These are phyloP conservation scores for Nephelium lappaceum DNA, from an alignment of 345 rosid genomes.

Conservation along the genomic window DNA sequence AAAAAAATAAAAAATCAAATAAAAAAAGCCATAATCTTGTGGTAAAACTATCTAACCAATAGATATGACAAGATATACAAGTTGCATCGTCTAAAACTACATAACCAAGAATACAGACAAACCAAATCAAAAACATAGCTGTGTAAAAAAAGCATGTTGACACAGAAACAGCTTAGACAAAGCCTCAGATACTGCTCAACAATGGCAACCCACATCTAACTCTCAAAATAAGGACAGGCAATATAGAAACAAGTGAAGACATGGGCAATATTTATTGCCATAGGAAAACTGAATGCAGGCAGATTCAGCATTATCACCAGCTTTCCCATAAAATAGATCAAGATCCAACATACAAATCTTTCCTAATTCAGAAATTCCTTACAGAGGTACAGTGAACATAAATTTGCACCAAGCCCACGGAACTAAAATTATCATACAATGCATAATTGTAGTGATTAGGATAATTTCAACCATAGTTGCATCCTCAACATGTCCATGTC, in stretches of 20 bases:
- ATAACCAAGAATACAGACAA: background rate
- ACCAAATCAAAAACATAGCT: background rate
- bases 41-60: background rate
- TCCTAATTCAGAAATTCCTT: too few relatives aligned
- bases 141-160: background rate
- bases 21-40: background rate
- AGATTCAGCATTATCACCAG: background rate
- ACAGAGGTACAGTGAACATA: background rate
- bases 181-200: background rate
- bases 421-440: too few relatives aligned
- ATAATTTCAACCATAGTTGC: background rate
- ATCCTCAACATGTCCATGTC: background rate
- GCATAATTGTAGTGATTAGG: background rate
- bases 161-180: background rate
- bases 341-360: background rate
- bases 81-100: background rate
- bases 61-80: background rate
- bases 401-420: background rate
- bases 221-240: background rate
- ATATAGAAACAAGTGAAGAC: slow-evolving; percentile 2
- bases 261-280: background rate
- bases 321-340: background rate
- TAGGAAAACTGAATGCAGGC: background rate
- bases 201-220: background rate
- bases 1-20: background rate